Evolutionary conservation across 2,329 filamentous ascomycete genomes (phyloP).

Genomic region (Colletotrichum neosansevieriae): DNA sequence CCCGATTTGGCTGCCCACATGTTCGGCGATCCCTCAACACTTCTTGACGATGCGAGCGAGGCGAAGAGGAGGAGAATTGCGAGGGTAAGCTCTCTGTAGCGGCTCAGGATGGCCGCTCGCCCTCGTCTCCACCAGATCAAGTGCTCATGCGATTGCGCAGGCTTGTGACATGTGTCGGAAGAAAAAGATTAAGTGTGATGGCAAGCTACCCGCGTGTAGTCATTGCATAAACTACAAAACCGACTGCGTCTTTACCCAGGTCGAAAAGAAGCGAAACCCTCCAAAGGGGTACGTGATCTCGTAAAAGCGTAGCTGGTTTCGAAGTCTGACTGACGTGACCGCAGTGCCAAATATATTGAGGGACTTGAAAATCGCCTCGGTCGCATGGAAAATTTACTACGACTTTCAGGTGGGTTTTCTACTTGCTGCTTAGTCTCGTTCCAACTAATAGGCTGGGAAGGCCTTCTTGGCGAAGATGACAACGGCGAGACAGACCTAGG

Average conservation of each 20-base stretch:
- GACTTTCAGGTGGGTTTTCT: constrained; percentile 75
- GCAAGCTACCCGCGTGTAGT: constrained; percentile 92
- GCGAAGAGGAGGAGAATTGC: constrained; percentile 91
- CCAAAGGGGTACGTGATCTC: constrained; percentile 83
- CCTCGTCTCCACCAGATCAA: background rate
- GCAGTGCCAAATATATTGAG: constrained; percentile 96
- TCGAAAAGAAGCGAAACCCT: constrained; percentile 98
- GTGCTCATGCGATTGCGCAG: constrained; percentile 55
- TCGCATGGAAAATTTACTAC: constrained; percentile 94
- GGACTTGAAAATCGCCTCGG: constrained; percentile 92
- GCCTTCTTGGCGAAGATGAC: constrained; percentile 87
- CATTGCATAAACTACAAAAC: constrained; percentile 99
- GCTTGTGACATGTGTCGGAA: constrained; percentile 97
- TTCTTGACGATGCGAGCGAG: constrained; percentile 78
- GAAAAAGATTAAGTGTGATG: constrained; percentile 98
- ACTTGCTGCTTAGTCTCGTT: background rate
- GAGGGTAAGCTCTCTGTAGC: constrained; percentile 65
- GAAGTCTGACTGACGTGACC: constrained; percentile 14
- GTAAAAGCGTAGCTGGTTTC: background rate
- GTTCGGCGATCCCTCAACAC: constrained; percentile 67
- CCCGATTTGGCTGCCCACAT: constrained; percentile 70
- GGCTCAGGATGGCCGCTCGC: background rate
- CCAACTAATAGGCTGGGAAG: constrained; percentile 52
- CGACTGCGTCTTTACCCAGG: constrained; percentile 95
- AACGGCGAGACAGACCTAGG: constrained; percentile 88